Base-by-base conservation (phyloP, 2,329 filamentous ascomycete genomes). In the Fusarium palustre region DNA sequence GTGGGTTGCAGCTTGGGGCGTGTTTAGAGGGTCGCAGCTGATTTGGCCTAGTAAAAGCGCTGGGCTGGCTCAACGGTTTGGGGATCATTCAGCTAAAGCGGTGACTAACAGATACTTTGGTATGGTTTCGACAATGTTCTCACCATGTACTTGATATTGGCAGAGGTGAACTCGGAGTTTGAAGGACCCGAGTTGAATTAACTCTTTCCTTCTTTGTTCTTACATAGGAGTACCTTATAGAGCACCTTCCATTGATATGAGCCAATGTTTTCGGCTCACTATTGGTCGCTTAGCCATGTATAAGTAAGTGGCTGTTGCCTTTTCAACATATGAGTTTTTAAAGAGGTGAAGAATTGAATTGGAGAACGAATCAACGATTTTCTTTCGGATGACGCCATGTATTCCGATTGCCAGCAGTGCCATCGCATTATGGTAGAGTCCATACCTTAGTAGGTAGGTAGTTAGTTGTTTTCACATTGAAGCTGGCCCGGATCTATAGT, bases 1-100 rank as follows among this genome's bases (percentile, higher is more conserved):
- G 59, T 41, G 59, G 59, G 33, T 38, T 58, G n/a, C 20, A 69
- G 66, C 66, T 69, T 28, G 66, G 66, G 66, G 66, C 36, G 66
- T 67, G 61, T 70, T 52, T 59, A 31, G 66, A 69, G 56, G 52
- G 55, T 45, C 47, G 36, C 38, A 50, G 39, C 55, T 47, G 31
- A 48, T 36, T 30, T 50, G 43, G 13, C 38, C 41, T 59, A 69
- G 60, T 68, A 55, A 60, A 60, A 52, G 48, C 22, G 18, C 30
- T 43, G 25, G n/a, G 46, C 43, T 18, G 25, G 36, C 28, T 53
- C 39, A 45, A 47, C 63, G 53, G 66, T 39, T 42, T 53, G 4
- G 38, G 28, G 61, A 52, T 38, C 25, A 16, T 60, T 20, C 25
- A 47, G 34, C n/a, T 24, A 12, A 47, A 9, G 34, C 5, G 12